phyloP scores from a whole-genome alignment of 129 eudicot species.

The sunflower (Helianthus annuus) region DNA sequence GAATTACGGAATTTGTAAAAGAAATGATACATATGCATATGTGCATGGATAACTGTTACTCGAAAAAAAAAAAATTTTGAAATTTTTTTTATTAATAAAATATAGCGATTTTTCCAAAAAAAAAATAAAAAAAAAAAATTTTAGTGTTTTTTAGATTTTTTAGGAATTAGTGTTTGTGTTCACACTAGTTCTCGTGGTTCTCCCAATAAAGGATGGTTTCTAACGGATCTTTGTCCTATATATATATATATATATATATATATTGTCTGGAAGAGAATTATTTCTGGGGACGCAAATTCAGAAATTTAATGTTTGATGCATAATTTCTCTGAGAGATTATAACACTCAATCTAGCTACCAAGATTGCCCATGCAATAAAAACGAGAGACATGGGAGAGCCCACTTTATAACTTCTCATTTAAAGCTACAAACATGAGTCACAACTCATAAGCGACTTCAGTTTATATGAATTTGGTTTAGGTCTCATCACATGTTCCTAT shows the following conservation, averaged over 20 bases:
- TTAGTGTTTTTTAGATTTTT: too few relatives aligned
- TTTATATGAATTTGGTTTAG: neutral
- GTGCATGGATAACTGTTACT: too few relatives aligned
- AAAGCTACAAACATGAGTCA: conserved; percentile 7
- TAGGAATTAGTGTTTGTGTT: too few relatives aligned
- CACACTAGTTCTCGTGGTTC: too few relatives aligned
- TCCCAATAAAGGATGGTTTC: too few relatives aligned
- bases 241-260: neutral
- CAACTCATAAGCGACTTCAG: neutral
- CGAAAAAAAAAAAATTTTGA: too few relatives aligned
- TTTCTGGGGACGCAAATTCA: neutral
- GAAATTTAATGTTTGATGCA: conserved; percentile 17
- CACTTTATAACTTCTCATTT: conserved; percentile 22
- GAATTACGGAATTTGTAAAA: too few relatives aligned
- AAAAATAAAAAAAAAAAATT: too few relatives aligned
- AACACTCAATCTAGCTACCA: conserved; percentile 12
- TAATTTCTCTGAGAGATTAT: conserved; percentile 12
- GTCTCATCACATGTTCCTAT: neutral
- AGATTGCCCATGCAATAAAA: conserved; percentile 22
- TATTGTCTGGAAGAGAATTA: neutral
- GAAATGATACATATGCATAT: too few relatives aligned
- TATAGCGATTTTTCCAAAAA: too few relatives aligned
- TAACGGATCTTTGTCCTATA: too few relatives aligned
- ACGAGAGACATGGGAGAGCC: conserved; percentile 22
- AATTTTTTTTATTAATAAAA: too few relatives aligned